Conservation (phyloP, 768 basidiomycete species). For the Lactarius hatsudake region DNA sequence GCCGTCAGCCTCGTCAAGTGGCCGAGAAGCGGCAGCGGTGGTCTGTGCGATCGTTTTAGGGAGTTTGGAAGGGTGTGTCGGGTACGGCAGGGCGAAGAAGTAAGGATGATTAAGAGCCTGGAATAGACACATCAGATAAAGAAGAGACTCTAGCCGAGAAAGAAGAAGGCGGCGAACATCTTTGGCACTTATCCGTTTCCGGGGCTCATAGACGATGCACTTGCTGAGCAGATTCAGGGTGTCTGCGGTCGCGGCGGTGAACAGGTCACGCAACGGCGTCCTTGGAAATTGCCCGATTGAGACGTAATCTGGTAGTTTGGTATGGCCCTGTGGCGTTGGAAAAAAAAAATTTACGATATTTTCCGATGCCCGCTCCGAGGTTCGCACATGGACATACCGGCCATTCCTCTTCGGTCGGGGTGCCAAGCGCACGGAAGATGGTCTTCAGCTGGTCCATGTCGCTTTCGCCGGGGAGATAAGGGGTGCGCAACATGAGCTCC, state of each 20-base stretch:
- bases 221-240: conserved; percentile 78
- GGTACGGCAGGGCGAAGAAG: conserved; percentile 82
- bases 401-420: conserved; percentile 97
- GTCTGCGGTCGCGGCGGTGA: conserved; percentile 87
- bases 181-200: conserved; percentile 71
- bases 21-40: conserved; percentile 46
- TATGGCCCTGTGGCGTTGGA: conserved; percentile 63
- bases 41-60: conserved; percentile 60
- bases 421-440: conserved; percentile 91
- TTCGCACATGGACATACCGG: conserved; percentile 53
- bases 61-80: conserved; percentile 83
- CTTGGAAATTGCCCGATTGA: conserved; percentile 84
- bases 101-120: conserved; percentile 87
- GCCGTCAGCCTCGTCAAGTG: conserved; percentile 76
- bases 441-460: conserved; percentile 97
- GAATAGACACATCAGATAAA: conserved; percentile 1
- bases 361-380: not conserved
- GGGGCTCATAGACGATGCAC: conserved; percentile 83
- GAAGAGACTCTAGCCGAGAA: not conserved
- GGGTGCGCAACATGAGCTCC: conserved; percentile 93
- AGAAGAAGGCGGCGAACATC: conserved; percentile 51
- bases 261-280: conserved; percentile 77
- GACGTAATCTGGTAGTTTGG: conserved; percentile 86
- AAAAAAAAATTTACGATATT: not conserved
- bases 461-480: conserved; percentile 91